Conservation (phyloP, 2,329 filamentous ascomycete genomes). For the Drechmeria coniospora region DNA sequence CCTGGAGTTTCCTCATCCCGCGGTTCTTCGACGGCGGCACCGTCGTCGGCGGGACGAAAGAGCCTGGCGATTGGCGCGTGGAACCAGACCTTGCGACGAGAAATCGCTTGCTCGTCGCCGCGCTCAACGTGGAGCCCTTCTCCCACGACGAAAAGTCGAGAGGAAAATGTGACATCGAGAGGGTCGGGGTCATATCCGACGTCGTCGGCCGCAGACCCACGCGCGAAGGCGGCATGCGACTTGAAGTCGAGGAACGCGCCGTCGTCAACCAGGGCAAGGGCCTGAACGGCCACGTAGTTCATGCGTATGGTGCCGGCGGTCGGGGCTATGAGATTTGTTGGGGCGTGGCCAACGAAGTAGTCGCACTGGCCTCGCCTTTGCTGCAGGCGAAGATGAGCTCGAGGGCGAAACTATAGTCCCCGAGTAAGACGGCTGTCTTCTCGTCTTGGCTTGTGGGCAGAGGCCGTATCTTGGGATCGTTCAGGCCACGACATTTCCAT, state of each 20-base stretch:
- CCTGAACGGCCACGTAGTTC: conserved; percentile 15
- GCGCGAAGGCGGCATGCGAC: conserved; percentile 30
- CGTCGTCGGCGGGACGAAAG: conserved; percentile 49
- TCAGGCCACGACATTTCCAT: no score
- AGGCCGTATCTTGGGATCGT: no score
- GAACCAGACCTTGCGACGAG: conserved; percentile 30
- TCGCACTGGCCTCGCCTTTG: conserved; percentile 7
- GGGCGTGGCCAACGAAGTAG: conserved; percentile 37
- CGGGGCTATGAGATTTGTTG: conserved; percentile 44
- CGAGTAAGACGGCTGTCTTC: background rate
- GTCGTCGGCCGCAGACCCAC: conserved; percentile 29
- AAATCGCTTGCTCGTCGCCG: conserved; percentile 26
- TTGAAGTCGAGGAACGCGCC: conserved; percentile 30
- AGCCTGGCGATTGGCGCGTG: conserved; percentile 29
- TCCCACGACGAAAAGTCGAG: conserved; percentile 6
- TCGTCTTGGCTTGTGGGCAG: no score
- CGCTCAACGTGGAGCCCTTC: conserved; percentile 13
- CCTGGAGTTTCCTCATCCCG: conserved; percentile 46
- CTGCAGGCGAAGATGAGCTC: background rate
- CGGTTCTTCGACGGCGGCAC: conserved; percentile 46
- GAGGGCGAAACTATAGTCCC: background rate
- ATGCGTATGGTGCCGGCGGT: conserved; percentile 44
- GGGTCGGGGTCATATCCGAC: conserved; percentile 21
- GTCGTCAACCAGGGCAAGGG: background rate
- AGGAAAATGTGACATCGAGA: conserved; percentile 4